Evolutionary conservation across 2,329 filamentous ascomycete species (phyloP).

Genomic region (Truncatella angustata): DNA sequence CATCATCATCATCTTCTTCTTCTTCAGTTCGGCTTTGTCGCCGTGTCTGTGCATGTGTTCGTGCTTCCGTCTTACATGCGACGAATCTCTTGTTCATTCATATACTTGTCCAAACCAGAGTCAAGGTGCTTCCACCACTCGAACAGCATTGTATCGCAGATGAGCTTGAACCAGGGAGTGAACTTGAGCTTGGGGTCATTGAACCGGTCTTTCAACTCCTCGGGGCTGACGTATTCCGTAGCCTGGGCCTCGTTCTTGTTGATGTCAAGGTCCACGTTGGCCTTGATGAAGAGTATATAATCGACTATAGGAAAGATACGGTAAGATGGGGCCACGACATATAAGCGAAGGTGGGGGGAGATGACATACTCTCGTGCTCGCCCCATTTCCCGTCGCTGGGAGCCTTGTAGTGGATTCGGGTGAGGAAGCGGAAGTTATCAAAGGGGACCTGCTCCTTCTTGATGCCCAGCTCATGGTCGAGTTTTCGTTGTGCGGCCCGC

Average conservation of each 20-base stretch:
- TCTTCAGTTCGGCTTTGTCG: no score
- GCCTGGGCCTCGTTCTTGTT: conserved; percentile 90
- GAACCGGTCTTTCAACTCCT: conserved; percentile 84
- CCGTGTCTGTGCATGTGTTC: no score
- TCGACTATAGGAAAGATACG: conserved; percentile 61
- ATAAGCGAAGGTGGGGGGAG: neutral
- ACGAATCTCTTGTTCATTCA: conserved; percentile 81
- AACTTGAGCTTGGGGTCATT: conserved; percentile 77
- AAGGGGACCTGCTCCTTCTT: conserved; percentile 83
- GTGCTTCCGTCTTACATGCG: conserved; percentile 70
- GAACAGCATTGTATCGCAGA: conserved; percentile 96
- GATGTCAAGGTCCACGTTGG: conserved; percentile 77
- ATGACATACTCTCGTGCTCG: conserved; percentile 86
- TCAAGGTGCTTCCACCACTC: conserved; percentile 94
- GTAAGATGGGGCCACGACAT: neutral
- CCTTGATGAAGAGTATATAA: conserved; percentile 98
- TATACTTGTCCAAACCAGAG: conserved; percentile 77
- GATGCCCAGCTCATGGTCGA: conserved; percentile 94
- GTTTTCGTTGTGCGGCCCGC: conserved; percentile 86
- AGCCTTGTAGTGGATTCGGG: conserved; percentile 96
- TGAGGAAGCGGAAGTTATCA: conserved; percentile 90
- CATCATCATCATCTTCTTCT: no score
- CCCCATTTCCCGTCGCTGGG: conserved; percentile 98
- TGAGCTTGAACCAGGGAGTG: conserved; percentile 99
- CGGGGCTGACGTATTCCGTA: conserved; percentile 77